phyloP scores from a whole-genome alignment of 306 rosid genomes.

The Elaeagnus macrophylla region DNA sequence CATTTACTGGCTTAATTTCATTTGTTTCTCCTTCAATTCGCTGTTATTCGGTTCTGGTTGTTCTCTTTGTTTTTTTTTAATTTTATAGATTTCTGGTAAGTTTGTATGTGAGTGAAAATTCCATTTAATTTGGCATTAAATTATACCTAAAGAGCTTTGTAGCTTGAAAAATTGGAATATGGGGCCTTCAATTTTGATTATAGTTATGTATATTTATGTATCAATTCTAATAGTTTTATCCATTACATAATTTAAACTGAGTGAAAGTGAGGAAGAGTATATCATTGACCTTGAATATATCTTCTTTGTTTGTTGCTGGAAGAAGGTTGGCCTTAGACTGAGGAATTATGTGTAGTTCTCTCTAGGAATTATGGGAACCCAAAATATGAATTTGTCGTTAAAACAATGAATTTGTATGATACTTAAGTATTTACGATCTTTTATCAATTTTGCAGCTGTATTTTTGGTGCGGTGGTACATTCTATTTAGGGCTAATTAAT shows the following conservation, averaged over 20 bases:
- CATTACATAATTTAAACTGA: too few relatives aligned
- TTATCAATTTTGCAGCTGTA: background rate
- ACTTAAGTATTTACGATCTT: background rate
- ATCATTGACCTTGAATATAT: too few relatives aligned
- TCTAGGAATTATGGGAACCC: too few relatives aligned
- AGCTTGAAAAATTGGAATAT: background rate
- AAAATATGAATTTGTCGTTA: too few relatives aligned
- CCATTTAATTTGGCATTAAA: background rate
- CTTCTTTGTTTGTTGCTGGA: too few relatives aligned
- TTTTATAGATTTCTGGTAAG: background rate
- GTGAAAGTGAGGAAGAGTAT: too few relatives aligned
- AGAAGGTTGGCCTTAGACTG: too few relatives aligned
- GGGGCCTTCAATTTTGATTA: too few relatives aligned
- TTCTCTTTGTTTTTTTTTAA: background rate
- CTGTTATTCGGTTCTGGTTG: background rate
- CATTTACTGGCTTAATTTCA: background rate
- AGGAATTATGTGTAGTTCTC: too few relatives aligned
- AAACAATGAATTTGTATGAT: background rate
- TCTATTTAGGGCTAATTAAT: conserved; percentile 15
- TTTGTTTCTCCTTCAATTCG: background rate
- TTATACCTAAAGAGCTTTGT: background rate
- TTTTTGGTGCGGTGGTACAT: background rate
- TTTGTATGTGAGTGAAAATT: background rate
- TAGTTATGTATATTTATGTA: too few relatives aligned
- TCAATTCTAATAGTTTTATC: too few relatives aligned